Evolutionary conservation across 2,329 filamentous ascomycete species (phyloP), one percentile per base, ranked within the genome.

Genomic region (Xenoacremonium recifei): DNA sequence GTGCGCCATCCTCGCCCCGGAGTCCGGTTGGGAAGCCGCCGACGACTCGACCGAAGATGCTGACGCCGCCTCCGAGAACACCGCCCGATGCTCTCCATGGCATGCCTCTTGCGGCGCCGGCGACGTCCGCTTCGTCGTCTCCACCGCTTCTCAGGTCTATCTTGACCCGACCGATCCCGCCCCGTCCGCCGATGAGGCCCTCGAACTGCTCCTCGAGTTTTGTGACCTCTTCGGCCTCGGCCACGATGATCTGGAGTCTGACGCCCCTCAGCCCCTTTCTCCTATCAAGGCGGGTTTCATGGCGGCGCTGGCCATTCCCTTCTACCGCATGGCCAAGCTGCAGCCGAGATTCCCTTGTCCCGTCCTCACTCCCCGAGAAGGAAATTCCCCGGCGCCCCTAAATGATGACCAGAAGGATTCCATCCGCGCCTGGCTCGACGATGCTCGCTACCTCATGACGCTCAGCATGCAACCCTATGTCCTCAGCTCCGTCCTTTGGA

Each of bases 401-500:
- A 40, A 47, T 27, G 23, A 42, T 32, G 31, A 40, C 15, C 46
- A 50, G 21, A 23, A 29, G 15, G 37, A 50, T 10, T 45, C 48
- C 12, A 37, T 58, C 17, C 51, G 41, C 29, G 40, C 42, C 13
- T 58, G 58, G 10, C 45, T 49, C 5, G 30, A 30, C 16, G 54
- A 58, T 18, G 43, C 51, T 17, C 51, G 39, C 21, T 61, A 61
- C 38, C 54, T 60, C 44, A 60, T 62, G 59, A 61, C 59, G n/a
- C 49, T 62, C 25, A 60, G 59, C 41, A 54, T 59, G 53, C 51
- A 58, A n/a, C 54, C 51, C 11, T 42, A 45, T 17, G 42, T 49
- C 17, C 36, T 59, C n/a, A 56, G 55, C 2, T 49, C 59, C 18
- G 49, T 60, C 7, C 30, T 61, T n/a, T 62, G 59, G 59, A 57